phyloP scores from a whole-genome alignment of 108 stramenopile genomes.

The Bacterosira constricta region DNA sequence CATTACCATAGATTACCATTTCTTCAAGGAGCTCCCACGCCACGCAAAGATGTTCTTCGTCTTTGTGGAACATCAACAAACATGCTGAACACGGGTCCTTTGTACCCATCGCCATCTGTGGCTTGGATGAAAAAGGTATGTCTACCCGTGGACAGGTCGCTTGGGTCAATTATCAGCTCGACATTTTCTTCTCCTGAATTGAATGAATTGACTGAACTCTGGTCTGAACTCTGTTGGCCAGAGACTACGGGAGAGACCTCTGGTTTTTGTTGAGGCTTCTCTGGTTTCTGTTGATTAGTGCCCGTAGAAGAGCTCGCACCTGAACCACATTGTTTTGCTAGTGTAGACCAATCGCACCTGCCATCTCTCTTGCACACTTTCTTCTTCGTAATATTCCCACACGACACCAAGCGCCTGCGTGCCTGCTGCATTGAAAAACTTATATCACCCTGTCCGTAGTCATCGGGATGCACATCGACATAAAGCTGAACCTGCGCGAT shows the following conservation, averaged over 20 bases:
- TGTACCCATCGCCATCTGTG: conserved; percentile 45
- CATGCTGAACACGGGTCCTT: conserved; percentile 39
- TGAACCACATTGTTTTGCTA: too few species aligned
- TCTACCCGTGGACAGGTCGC: conserved; percentile 13
- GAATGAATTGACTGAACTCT: not conserved
- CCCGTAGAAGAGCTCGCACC: too few species aligned
- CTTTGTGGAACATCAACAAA: conserved; percentile 15
- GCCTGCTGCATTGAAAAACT: not conserved
- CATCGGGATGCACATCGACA: conserved; percentile 31
- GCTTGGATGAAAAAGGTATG: conserved; percentile 49
- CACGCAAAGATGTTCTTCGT: too few species aligned
- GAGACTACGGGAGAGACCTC: too few species aligned
- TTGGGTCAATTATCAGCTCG: not conserved
- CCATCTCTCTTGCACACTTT: too few species aligned
- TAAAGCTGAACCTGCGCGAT: conserved; percentile 7
- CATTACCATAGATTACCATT: too few species aligned
- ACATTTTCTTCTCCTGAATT: conserved; percentile 1
- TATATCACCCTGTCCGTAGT: not conserved
- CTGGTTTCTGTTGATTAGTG: too few species aligned
- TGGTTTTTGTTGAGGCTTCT: too few species aligned
- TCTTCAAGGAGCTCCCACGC: too few species aligned
- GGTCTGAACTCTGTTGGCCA: too few species aligned
- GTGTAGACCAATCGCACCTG: not conserved
- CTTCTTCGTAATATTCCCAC: too few species aligned
- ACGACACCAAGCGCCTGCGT: too few species aligned